Percentiles rank a stretch among this genome's conserved stretches.
Evolutionary conservation across 768 basidiomycete genomes (phyloP).

Genomic region (Boletus rubroflammeus): DNA sequence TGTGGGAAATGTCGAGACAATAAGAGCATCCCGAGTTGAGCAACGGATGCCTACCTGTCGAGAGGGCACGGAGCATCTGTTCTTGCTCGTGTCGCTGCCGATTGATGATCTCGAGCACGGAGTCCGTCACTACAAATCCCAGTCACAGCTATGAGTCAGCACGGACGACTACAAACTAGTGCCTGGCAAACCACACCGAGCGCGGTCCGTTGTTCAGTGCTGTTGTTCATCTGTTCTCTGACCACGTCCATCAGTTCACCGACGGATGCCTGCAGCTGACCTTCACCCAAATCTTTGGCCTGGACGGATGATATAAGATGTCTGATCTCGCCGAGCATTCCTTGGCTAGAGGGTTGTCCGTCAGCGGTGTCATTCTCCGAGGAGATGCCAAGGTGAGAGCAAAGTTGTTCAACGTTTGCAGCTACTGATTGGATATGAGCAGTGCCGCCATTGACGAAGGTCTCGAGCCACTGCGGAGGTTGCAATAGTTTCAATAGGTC

Average conservation of each 20-base stretch:
- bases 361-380: constrained; percentile 16
- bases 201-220: constrained; percentile 39
- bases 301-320: constrained; percentile 33
- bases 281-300: constrained; percentile 30
- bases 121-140: constrained; percentile 47
- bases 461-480: constrained; percentile 67
- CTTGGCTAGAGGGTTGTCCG: constrained; percentile 13
- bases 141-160: constrained; percentile 5
- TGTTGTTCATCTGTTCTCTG: constrained; percentile 38
- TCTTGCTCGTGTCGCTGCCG: constrained; percentile 74
- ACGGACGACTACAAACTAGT: constrained; percentile 3
- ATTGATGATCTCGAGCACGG: constrained; percentile 59
- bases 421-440: constrained; percentile 65
- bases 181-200: constrained; percentile 31
- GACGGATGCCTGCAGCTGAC: constrained; percentile 32
- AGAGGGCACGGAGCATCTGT: constrained; percentile 59
- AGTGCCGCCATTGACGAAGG: constrained; percentile 75
- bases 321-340: constrained; percentile 35
- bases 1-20: constrained; percentile 23
- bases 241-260: constrained; percentile 37
- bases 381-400: constrained; percentile 46
- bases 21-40: background rate
- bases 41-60: constrained; percentile 47
- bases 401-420: constrained; percentile 57
- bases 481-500: background rate